Base-by-base conservation (phyloP, 1,284 basidiomycete species). In the Erythrobasidium hasegawianum region DNA sequence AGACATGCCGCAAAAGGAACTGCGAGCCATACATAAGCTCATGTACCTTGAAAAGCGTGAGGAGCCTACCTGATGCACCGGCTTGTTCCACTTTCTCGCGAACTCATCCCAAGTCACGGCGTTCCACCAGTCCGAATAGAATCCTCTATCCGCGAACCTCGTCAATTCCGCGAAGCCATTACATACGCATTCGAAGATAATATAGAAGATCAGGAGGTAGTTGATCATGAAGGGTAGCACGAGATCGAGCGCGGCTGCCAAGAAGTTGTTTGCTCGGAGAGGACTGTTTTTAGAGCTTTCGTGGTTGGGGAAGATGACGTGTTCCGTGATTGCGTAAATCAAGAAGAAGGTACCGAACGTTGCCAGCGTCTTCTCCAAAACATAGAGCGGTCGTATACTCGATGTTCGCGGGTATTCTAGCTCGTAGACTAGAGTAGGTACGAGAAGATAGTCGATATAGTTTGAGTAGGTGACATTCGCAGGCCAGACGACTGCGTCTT, bases 31-130 rank as follows among this genome's bases (percentile, higher is more conserved):
- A 49, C 27, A 33, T n/a, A 1, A 53, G 24, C 26, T 18, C 24
- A 43, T 14, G 1, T n/a, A 24, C 47, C 9, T 24, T 47, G 38
- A 29, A 53, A 38, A 13, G 22, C 1, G 27, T 41, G 33, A 16
- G 16, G 24, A 43, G 59, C 57, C 59, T 22, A 70, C 67, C n/a
- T 57, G 75, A 66, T 80, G 77, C 0, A 79, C 80, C 1, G 80
- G 80, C 72, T 89, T 90, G 80, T 96, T 96, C 93, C 93, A 96
- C 79, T 94, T 93, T 55, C 93, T 86, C 5, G 90, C 88, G 78
- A 96, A 98, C 76, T 97, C 91, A 75, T 97, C 96, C 88, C 90
- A 95, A 1, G 88, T 89, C 0, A 88, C 92, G 1, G 90, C 90
- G 79, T 97, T 98, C 95, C 95, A 97, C 88, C 76, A 84, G 68